Conservation (phyloP, 257 asterid genomes). For the Solanum medicagineum region DNA sequence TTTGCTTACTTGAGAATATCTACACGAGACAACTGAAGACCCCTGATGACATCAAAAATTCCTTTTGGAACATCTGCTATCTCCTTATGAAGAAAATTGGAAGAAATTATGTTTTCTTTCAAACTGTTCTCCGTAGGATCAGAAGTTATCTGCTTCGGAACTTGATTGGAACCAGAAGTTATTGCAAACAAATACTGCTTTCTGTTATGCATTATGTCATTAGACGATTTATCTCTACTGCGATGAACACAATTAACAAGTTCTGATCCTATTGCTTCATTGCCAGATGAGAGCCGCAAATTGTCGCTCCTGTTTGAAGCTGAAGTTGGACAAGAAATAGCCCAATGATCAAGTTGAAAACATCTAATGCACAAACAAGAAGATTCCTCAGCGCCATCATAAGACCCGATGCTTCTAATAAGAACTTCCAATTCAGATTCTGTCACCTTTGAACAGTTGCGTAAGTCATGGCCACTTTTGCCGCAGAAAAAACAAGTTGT, state of each 20-base stretch:
- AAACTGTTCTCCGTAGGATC: constrained; percentile 2
- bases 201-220: not conserved
- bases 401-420: constrained; percentile 18
- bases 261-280: not conserved
- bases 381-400: constrained; percentile 21
- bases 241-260: not conserved
- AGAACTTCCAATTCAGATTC: constrained; percentile 41
- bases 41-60: constrained; percentile 48
- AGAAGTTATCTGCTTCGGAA: constrained; percentile 7
- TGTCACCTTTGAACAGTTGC: constrained; percentile 25
- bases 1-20: constrained; percentile 52
- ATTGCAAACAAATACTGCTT: constrained; percentile 10
- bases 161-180: constrained; percentile 15
- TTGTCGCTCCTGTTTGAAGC: not conserved
- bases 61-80: constrained; percentile 13
- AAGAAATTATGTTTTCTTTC: constrained; percentile 1
- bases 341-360: constrained; percentile 60
- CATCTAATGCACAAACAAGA: constrained; percentile 47
- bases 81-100: constrained; percentile 1
- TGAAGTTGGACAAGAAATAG: constrained; percentile 39
- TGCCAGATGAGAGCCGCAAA: not conserved
- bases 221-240: not conserved
- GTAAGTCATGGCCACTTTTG: constrained; percentile 35
- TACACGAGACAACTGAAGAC: constrained; percentile 57
- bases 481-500: constrained; percentile 52